Conservation (phyloP, 1,284 basidiomycete species). For the Polyporus tsugae region DNA sequence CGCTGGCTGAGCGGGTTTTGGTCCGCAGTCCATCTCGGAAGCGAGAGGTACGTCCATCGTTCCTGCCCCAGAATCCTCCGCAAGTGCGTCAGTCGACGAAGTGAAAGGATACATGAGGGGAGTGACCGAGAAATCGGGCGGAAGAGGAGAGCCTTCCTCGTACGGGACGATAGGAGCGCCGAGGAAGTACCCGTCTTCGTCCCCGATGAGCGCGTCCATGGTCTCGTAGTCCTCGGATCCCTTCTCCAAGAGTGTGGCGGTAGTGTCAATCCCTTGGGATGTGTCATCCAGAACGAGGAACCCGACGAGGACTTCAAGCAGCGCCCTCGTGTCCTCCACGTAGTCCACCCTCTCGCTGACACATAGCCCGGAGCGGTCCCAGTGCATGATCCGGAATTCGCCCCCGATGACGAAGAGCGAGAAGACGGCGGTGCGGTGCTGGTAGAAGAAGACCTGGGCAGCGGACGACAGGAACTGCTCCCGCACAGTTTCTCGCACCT, state of each 20-base stretch:
- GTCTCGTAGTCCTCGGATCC: background rate
- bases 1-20: background rate
- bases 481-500: background rate
- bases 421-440: no score
- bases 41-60: no score
- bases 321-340: background rate
- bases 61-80: no score
- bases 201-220: background rate
- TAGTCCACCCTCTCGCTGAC: constrained; percentile 10
- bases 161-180: background rate
- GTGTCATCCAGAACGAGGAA: background rate
- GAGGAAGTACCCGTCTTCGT: no score
- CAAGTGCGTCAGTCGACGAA: no score
- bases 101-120: background rate
- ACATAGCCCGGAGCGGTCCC: constrained; percentile 4
- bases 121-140: background rate
- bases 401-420: no score
- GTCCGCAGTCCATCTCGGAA: no score
- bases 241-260: background rate
- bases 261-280: background rate
- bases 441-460: no score
- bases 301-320: background rate
- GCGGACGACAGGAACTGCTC: no score
- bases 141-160: background rate
- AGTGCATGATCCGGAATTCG: no score